These are phyloP conservation scores for Serendipita sp. DNA, from an alignment of 768 basidiomycete species.

Conservation along the genomic window DNA sequence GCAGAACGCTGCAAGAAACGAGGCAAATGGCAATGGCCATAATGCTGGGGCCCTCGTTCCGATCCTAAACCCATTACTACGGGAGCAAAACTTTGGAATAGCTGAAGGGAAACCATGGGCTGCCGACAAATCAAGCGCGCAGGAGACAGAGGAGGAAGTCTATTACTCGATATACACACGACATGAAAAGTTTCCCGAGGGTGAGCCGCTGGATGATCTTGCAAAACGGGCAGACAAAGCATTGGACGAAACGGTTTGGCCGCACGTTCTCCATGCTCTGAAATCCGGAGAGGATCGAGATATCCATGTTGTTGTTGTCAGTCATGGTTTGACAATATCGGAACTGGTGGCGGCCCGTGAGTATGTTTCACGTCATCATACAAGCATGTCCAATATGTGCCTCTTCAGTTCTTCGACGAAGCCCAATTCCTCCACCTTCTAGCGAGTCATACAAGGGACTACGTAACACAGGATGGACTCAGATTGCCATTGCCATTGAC, in stretches of 20 bases:
- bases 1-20: conserved; percentile 34
- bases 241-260: conserved; percentile 37
- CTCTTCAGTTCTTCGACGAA: neutral
- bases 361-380: neutral
- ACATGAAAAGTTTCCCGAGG: conserved; percentile 43
- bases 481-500: neutral
- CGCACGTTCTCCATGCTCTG: conserved; percentile 26
- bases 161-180: conserved; percentile 17
- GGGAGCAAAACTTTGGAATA: conserved; percentile 32
- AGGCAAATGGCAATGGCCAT: conserved; percentile 47
- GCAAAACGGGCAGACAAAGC: conserved; percentile 35
- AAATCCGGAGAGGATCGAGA: conserved; percentile 23
- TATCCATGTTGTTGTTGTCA: conserved; percentile 49
- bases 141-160: neutral
- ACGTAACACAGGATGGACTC: neutral
- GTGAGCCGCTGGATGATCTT: conserved; percentile 57
- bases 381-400: neutral
- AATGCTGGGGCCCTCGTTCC: neutral
- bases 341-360: conserved; percentile 19
- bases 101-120: conserved; percentile 49
- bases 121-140: conserved; percentile 5
- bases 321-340: conserved; percentile 58
- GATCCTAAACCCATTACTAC: neutral
- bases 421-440: neutral
- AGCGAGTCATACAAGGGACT: neutral